Evolutionary conservation across 257 asterid species (phyloP), one percentile per base, ranked within the genome.

Genomic region (Ilex aquifolium): DNA sequence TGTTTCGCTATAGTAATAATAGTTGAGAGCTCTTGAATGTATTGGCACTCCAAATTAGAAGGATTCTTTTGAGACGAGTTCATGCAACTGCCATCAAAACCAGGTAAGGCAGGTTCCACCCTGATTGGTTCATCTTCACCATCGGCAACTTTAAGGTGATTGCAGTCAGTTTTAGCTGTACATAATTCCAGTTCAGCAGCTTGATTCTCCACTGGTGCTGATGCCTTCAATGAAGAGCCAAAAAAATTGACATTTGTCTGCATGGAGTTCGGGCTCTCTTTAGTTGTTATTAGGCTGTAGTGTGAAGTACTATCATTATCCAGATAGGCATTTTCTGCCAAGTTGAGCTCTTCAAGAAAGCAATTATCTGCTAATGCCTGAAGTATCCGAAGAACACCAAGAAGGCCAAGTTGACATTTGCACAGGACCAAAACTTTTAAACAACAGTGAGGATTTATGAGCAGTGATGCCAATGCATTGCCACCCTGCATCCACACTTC

Each of bases 291-390:
- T n/a, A n/a, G n/a, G n/a, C n/a, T n/a, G n/a, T n/a, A n/a, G n/a
- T n/a, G n/a, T n/a, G n/a, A n/a, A n/a, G 72, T 55, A 67, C 65
- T 68, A 56, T 62, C 68, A 73, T 85, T 88, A 16, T 62, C 67
- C 50, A 54, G 71, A 66, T 36, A 32, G 17, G 74, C 74, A 73
- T 92, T 92, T 65, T 80, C 92, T 53, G 99, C 84, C 54, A 93
- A 81, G 77, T 87, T 82, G 75, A 92, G 95, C 81, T 92, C 94
- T 82, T 87, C 90, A 31, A 90, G 82, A 59, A 69, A 72, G 59
- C 59, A 31, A 73, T 87, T 84, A 57, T 71, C 69, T 11, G 94
- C 77, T 67, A 93, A 72, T 40, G 88, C 83, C 70, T 78, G 75
- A 44, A 87, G 85, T 44, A 87, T 62, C 61, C 64, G 65, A 63